A percentile compares a stretch with the other conserved stretches of the same genome.
These are phyloP conservation scores for Exophiala calicioides DNA, from an alignment of 2,329 filamentous ascomycete species.

Conservation along the genomic window DNA sequence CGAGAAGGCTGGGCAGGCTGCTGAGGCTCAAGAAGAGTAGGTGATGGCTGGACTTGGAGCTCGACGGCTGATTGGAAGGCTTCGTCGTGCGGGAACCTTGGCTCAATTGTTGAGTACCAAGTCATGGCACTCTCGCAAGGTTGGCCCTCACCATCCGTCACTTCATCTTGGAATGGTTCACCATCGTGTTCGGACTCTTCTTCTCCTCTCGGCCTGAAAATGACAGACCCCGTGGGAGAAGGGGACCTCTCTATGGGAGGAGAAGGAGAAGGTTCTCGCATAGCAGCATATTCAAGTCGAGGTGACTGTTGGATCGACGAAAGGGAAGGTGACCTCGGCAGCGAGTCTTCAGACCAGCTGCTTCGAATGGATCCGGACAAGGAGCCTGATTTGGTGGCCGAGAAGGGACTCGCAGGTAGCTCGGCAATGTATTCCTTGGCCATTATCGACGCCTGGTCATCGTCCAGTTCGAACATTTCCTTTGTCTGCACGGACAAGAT, in stretches of 20 bases:
- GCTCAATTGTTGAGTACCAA: constrained; percentile 18
- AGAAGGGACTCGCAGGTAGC: constrained; percentile 27
- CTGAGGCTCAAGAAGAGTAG: constrained; percentile 9
- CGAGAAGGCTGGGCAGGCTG: constrained; percentile 6
- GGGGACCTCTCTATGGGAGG: constrained; percentile 5
- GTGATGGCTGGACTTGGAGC: constrained; percentile 17
- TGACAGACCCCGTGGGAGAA: constrained; percentile 20
- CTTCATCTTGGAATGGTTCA: not conserved
- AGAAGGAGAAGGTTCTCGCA: constrained; percentile 1
- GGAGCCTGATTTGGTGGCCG: constrained; percentile 4
- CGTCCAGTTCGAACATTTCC: not conserved
- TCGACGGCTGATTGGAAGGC: constrained; percentile 23
- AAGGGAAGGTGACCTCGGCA: constrained; percentile 12
- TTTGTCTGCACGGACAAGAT: constrained; percentile 4
- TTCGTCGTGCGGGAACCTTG: constrained; percentile 9
- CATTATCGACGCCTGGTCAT: constrained; percentile 21
- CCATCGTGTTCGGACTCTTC: not conserved
- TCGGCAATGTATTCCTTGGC: constrained; percentile 32
- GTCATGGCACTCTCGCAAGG: constrained; percentile 6
- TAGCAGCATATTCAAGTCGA: not conserved
- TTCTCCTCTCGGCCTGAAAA: constrained; percentile 9
- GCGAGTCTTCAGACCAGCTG: constrained; percentile 17
- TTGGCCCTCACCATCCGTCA: not conserved
- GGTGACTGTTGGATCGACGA: constrained; percentile 13
- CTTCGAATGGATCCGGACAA: constrained; percentile 14